phyloP scores from a whole-genome alignment of 148 eudicot genomes.

The Nepenthes mirabilis region DNA sequence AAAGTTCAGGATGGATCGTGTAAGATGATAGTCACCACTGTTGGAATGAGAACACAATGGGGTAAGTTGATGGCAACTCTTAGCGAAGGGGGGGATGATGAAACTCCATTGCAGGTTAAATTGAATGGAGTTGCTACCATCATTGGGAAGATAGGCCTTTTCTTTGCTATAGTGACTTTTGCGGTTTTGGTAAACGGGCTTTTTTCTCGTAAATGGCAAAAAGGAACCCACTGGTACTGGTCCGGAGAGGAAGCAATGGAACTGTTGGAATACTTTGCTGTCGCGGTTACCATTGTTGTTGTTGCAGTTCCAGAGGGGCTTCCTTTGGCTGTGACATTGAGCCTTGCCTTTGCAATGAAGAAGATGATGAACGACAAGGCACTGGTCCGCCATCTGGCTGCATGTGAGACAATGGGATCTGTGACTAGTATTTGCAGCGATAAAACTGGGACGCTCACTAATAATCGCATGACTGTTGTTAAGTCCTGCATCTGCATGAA shows the following conservation, averaged over 20 bases:
- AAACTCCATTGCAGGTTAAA: constrained; percentile 90
- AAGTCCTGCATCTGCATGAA: constrained; percentile 73
- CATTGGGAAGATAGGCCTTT: constrained; percentile 88
- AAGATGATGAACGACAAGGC: constrained; percentile 99
- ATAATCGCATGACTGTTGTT: constrained; percentile 91
- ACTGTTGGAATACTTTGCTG: constrained; percentile 75
- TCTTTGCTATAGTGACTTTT: constrained; percentile 82
- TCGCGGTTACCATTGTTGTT: constrained; percentile 92
- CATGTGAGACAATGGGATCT: constrained; percentile 98
- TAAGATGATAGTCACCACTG: constrained; percentile 90
- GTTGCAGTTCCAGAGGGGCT: constrained; percentile 98
- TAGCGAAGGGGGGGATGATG: constrained; percentile 94
- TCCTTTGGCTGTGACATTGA: constrained; percentile 85
- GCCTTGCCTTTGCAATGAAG: constrained; percentile 98
- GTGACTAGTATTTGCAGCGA: constrained; percentile 92
- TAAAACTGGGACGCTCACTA: constrained; percentile 92
- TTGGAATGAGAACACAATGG: constrained; percentile 98
- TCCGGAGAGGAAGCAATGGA: constrained; percentile 74
- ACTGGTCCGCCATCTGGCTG: constrained; percentile 82
- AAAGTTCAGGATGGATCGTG: constrained; percentile 98
- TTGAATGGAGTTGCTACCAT: constrained; percentile 97
- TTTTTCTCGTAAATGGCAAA: constrained; percentile 45
- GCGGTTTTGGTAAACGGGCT: constrained; percentile 72
- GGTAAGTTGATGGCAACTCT: constrained; percentile 96
- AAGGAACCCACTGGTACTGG: constrained; percentile 53